Evolutionary conservation across 352 stramenopile genomes (phyloP).

Genomic region (Globisporangium camurandrum): DNA sequence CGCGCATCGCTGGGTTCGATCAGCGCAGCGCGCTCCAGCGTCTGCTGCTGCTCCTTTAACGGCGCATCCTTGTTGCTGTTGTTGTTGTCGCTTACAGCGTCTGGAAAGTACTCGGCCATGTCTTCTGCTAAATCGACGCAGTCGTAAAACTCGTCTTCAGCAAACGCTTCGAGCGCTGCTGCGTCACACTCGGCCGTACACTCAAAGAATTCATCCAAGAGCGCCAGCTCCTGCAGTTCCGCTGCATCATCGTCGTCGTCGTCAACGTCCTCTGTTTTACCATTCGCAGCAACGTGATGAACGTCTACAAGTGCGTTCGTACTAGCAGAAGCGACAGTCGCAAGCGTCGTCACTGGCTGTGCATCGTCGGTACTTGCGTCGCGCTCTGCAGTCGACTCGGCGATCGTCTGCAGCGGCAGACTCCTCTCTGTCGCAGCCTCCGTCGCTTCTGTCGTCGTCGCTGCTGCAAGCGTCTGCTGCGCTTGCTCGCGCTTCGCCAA

Average conservation of each 20-base stretch:
- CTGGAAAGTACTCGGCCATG: slow-evolving; percentile 26
- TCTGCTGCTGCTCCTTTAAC: neutral
- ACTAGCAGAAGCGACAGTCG: neutral
- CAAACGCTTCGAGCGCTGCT: slow-evolving; percentile 45
- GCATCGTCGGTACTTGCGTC: neutral
- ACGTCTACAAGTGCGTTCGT: neutral
- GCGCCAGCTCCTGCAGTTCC: slow-evolving; percentile 15
- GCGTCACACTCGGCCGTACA: slow-evolving; percentile 55
- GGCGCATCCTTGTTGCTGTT: slow-evolving; percentile 13
- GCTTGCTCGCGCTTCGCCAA: slow-evolving; percentile 15
- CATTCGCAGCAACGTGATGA: no score
- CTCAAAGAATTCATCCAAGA: slow-evolving; percentile 85
- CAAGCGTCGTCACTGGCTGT: neutral
- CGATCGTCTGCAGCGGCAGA: neutral
- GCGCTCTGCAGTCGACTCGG: no score
- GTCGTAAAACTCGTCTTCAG: slow-evolving; percentile 84
- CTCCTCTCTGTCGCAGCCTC: neutral
- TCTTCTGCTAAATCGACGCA: slow-evolving; percentile 62
- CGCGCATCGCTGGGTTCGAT: neutral
- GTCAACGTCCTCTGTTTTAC: neutral
- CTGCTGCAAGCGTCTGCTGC: neutral
- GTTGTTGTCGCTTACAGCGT: slow-evolving; percentile 6
- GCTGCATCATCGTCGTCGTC: neutral
- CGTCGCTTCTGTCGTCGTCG: no score
- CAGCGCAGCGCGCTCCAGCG: neutral